Conservation (phyloP, 1,284 basidiomycete genomes). For the Flammula alnicola region DNA sequence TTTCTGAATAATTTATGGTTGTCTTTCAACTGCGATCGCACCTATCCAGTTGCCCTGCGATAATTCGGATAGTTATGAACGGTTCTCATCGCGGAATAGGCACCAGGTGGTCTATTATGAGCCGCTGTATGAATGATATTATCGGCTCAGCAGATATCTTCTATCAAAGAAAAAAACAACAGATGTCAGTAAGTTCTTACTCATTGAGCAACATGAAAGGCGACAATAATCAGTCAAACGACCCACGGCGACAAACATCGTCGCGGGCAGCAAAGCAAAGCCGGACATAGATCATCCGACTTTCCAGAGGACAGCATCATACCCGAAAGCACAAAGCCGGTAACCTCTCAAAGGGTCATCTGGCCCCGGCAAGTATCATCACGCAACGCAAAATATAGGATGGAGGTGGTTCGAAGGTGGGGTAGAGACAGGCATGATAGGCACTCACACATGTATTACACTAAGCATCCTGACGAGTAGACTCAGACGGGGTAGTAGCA, state of each 20-base stretch:
- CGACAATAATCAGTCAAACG: constrained; percentile 6
- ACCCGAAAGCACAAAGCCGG: constrained; percentile 15
- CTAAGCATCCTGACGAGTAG: background rate
- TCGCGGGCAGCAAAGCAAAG: constrained; percentile 24
- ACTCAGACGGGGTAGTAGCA: too few species aligned
- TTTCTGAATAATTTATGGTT: too few species aligned
- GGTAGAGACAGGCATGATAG: constrained; percentile 1
- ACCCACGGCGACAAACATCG: background rate
- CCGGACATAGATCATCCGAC: constrained; percentile 60
- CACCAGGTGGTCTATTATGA: too few species aligned
- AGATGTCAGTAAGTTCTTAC: background rate
- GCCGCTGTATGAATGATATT: too few species aligned
- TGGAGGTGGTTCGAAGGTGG: constrained; percentile 5
- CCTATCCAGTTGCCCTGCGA: too few species aligned
- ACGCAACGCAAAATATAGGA: constrained; percentile 11
- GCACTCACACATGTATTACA: constrained; percentile 20
- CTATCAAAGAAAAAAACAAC: background rate
- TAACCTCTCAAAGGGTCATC: constrained; percentile 64
- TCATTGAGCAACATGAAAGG: background rate
- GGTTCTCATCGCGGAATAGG: too few species aligned
- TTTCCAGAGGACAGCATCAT: constrained; percentile 40
- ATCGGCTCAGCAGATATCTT: too few species aligned
- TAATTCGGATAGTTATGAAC: too few species aligned
- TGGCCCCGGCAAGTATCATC: constrained; percentile 82
- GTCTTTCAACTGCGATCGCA: too few species aligned